A percentile compares a stretch with the other conserved stretches of the same genome.
Evolutionary conservation across 495 filamentous ascomycete species (phyloP).

Genomic region (Hypoxylon fuscum): DNA sequence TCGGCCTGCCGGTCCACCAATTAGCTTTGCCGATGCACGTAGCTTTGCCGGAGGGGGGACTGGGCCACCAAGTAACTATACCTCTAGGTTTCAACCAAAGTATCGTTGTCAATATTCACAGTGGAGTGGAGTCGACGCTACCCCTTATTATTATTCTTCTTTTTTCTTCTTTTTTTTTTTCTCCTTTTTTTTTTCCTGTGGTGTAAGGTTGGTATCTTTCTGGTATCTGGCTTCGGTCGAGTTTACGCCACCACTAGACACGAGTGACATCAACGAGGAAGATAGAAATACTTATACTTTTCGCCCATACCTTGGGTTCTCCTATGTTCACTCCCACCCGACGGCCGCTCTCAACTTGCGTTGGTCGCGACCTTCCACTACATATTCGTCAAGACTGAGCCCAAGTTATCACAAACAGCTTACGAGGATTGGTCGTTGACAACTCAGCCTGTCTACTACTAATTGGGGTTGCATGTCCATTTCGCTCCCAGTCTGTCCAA

Average conservation of each 20-base stretch:
- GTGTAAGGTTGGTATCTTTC: constrained; percentile 8
- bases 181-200: constrained; percentile 12
- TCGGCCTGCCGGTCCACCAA: constrained; percentile 18
- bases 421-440: constrained; percentile 43
- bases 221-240: constrained; percentile 27
- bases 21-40: constrained; percentile 30
- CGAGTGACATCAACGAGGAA: constrained; percentile 29
- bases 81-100: constrained; percentile 22
- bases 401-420: constrained; percentile 41
- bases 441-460: constrained; percentile 47
- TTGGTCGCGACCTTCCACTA: constrained; percentile 40
- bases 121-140: constrained; percentile 2
- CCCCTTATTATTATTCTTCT: no score
- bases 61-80: constrained; percentile 26
- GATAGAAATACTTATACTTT: constrained; percentile 42
- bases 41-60: constrained; percentile 13
- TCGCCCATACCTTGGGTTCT: constrained; percentile 21
- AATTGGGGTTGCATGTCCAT: constrained; percentile 51
- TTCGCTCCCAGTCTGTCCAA: constrained; percentile 44
- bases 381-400: constrained; percentile 43
- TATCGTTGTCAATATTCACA: constrained; percentile 20
- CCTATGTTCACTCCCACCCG: constrained; percentile 22
- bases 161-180: no score
- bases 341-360: constrained; percentile 34
- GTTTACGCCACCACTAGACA: constrained; percentile 25